phyloP scores from a whole-genome alignment of 345 rosid genomes.

The Hirschfeldia incana region DNA sequence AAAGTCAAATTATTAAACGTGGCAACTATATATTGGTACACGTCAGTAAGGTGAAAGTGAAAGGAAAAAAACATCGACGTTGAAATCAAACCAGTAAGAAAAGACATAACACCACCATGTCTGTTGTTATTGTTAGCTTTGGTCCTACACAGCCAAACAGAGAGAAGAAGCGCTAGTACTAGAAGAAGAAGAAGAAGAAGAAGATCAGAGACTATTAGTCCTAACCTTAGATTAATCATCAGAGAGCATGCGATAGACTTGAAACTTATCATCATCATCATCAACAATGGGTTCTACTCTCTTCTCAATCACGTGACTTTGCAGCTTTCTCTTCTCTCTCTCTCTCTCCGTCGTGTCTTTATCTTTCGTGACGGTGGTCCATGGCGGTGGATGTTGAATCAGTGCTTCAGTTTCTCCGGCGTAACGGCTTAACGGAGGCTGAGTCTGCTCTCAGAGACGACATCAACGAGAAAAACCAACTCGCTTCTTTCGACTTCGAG shows the following conservation, averaged over 20 bases:
- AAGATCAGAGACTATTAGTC: slow-evolving; percentile 21
- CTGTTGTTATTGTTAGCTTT: slow-evolving; percentile 47
- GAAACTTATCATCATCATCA: not conserved
- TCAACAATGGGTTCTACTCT: slow-evolving; percentile 23
- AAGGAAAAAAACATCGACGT: not conserved
- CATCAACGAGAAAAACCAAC: slow-evolving; percentile 54
- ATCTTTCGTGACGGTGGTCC: not conserved
- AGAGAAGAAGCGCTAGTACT: not conserved
- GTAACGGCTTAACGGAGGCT: slow-evolving; percentile 64
- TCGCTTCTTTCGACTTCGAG: slow-evolving; percentile 79
- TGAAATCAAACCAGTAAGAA: slow-evolving; percentile 58
- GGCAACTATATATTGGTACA: not conserved
- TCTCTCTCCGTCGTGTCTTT: not conserved
- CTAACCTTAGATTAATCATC: not conserved
- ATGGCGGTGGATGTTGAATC: slow-evolving; percentile 55
- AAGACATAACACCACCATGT: slow-evolving; percentile 36
- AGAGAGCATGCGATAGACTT: slow-evolving; percentile 45
- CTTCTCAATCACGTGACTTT: slow-evolving; percentile 44
- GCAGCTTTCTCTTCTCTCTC: slow-evolving; percentile 5
- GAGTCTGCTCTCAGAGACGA: slow-evolving; percentile 76
- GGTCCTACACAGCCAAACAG: slow-evolving; percentile 45
- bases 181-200: slow-evolving; percentile 32
- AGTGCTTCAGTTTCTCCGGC: slow-evolving; percentile 63
- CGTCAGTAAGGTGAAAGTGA: slow-evolving; percentile 6
- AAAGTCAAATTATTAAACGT: slow-evolving; percentile 31